Evolutionary conservation across 2,329 filamentous ascomycete genomes (phyloP), one percentile per base, ranked within the genome.

Genomic region (Cryphonectria naterciae): DNA sequence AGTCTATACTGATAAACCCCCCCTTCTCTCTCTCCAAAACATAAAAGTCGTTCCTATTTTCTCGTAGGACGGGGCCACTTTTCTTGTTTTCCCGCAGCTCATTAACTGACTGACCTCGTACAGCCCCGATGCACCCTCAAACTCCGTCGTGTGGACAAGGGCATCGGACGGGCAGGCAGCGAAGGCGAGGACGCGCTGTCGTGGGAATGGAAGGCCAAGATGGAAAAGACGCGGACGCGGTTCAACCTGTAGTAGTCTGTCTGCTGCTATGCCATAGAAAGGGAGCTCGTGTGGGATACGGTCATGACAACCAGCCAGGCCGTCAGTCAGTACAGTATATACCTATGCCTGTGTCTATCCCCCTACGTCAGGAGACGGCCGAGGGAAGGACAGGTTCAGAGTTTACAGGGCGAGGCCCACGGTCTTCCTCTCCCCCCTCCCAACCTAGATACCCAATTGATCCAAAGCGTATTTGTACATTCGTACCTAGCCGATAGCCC

Each of bases 141-240:
- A 85, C 83, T 99, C 77, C 89, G 95, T 75, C 89, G 96, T 77
- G 91, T 98, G 60, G 95, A 98, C 79, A 95, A 94, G 82, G 95
- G 95, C 0, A 92, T 99, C 74, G 89, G 89, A 19, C 82, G 87
- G 69, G 89, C 89, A 10, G 89, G 89, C 25, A 91, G 89, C 76
- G 86, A 90, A 73, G 88, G 93, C 85, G 85, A 89, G 80, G 84
- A 91, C 80, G 93, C 94, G 52, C 88, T 94, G 75, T 93, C 97
- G 78, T 98, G 96, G 95, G 89, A 98, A 80, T 99, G 96, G 96
- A 97, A 97, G 83, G 92, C 93, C 15, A 90, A 91, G 79, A 97
- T 96, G 91, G 96, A 99, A 84, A 98, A 98, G 85, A 86, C 93
- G 78, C 87, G 96, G 77, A 98, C 95, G 75, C 91, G 93, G 79